Base-by-base conservation (phyloP, 2,329 filamentous ascomycete species). In the Pseudonectria foliicola region DNA sequence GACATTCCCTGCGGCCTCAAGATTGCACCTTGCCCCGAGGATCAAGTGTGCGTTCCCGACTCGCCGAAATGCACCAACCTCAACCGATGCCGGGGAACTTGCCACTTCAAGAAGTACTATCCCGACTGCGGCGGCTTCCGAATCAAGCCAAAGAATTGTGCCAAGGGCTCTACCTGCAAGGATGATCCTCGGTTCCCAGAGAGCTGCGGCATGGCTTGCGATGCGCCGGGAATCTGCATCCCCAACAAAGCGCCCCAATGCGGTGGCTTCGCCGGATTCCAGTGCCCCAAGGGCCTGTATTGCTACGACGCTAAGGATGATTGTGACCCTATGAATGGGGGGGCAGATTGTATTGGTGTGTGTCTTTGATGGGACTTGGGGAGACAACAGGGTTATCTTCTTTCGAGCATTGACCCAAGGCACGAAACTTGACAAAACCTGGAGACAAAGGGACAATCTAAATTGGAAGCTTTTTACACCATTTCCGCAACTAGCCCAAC, bases 171-270 rank as follows among this genome's bases (percentile, higher is more conserved):
- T 3, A 35, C 42, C 3, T 64, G 61, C 34, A 38, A 50, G 11
- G 49, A 62, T 36, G 59, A 64, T 16, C 59, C 61, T 10, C 53
- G 60, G 25, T 30, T 37, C 8, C 47, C 44, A 21, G 39, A 21
- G 8, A 35, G 44, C 33, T 62, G 60, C 27, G 60, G 60, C 7
- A 43, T 59, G 50, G 54, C 60, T 4, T 62, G 60, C 34, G 60
- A 62, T 27, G 33, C 13, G 6, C 53, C 54, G 0, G 60, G 60
- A 2, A 60, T 63, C 15, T 63, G 55, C 29, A 42, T 58, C 2
- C 51, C 53, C 16, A 42, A 38, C 15, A 42, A 42, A 6, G 35
- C 34, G 2, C 34, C 29, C 1, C 26, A 21, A 1, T 61, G 59
- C 14, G 44, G 43, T 3, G 59, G 59, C 1, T 39, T 62, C 8